A percentile compares a stretch with the other conserved stretches of the same genome.
These are phyloP conservation scores for Xylona heveae DNA, from an alignment of 495 filamentous ascomycete genomes.

Conservation along the genomic window DNA sequence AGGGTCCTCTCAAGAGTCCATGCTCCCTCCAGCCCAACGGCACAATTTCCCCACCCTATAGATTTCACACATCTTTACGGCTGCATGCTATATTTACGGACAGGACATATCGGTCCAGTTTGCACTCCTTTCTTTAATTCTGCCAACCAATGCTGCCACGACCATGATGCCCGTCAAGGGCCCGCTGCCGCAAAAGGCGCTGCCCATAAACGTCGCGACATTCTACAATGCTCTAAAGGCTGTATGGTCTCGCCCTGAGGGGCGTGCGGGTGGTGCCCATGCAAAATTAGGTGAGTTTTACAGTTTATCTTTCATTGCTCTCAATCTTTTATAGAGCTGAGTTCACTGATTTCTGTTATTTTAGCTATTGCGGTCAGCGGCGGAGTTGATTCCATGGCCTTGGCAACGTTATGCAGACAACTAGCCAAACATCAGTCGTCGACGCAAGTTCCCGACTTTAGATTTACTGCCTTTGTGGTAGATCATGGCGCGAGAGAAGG, in stretches of 20 bases:
- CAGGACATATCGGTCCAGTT: no score
- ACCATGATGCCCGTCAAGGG: slow-evolving; percentile 1
- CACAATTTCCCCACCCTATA: no score
- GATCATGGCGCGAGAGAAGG: slow-evolving; percentile 54
- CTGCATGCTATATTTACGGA: no score
- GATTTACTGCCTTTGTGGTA: slow-evolving; percentile 46
- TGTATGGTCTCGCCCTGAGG: no score
- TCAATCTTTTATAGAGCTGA: no score
- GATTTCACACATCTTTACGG: no score
- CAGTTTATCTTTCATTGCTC: no score
- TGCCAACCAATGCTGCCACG: slow-evolving; percentile 2
- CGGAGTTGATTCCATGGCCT: slow-evolving; percentile 89
- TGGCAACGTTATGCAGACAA: slow-evolving; percentile 48
- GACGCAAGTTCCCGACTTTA: slow-evolving; percentile 14
- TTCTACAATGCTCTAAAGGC: slow-evolving; percentile 1
- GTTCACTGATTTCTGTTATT: no score
- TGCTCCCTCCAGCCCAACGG: no score
- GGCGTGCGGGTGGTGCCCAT: no score
- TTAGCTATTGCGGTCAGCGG: slow-evolving; percentile 75
- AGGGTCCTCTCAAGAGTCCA: no score
- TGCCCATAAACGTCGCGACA: neutral
- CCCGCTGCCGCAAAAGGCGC: neutral
- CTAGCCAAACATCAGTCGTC: slow-evolving; percentile 10
- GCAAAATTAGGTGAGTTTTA: no score
- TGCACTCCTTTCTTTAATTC: neutral